Base-by-base conservation (phyloP, 176 grass and related monocot genomes). In the Oryza australiensis region DNA sequence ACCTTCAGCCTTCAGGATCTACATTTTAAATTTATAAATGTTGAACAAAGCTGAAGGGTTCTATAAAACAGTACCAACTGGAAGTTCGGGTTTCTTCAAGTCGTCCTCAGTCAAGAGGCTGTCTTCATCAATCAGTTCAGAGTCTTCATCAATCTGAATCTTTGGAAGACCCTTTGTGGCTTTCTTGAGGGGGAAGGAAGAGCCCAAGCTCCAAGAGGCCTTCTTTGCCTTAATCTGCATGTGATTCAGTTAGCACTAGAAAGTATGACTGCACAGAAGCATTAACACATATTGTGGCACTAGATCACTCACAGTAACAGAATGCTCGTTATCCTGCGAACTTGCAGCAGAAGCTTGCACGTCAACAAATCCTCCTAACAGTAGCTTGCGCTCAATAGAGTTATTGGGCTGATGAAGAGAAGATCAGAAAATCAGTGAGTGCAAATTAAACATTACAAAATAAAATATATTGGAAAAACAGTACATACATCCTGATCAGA, bases 31-130 rank as follows among this genome's bases (percentile, higher is more conserved):
- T 40, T 9, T 16, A 78, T 62, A 76, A 3, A 81, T 64, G 4
- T 27, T 1, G 23, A 57, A 80, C 13, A 62, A 77, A 20, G 29
- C 43, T 16, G 2, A 53, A 28, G 22, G 60, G 30, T 48, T 81
- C 76, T 51, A 59, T 49, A 43, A 24, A 23, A 43, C 53, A 23
- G 1, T 91, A 99, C 97, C 93, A 89, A 87, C 83, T 74, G 96
- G 88, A 68, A 99, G 86, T 62, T 95, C 41, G 78, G 97, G 97
- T 51, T 99, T 99, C 86, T 92, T 95, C 91, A 95, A 74, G 66
- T 99, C 97, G 9, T 99, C 97, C 51, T 99, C 93, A 0, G 93
- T 94, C 75, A 99, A 78, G 74, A 99, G 97, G 62, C 89, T 94
- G 32, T 99, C 97, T 90, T 99, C 91, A 30, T 99, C 91, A 53